Evolutionary conservation across 2,329 filamentous ascomycete species (phyloP).

Genomic region (Epichloe typhina): DNA sequence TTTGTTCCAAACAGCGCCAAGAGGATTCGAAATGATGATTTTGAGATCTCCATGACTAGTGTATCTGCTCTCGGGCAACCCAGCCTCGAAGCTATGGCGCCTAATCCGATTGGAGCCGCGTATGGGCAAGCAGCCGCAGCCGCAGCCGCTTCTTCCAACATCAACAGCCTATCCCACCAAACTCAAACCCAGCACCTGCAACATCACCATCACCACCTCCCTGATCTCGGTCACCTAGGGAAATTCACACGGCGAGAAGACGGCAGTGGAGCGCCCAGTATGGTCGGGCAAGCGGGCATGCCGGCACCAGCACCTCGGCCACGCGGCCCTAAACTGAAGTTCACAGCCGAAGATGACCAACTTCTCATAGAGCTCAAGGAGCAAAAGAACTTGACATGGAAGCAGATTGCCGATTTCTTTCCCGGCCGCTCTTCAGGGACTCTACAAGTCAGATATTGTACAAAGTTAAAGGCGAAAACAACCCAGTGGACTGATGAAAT

Average conservation of each 20-base stretch:
- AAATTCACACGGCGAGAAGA: slow-evolving; percentile 54
- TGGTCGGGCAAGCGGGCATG: slow-evolving; percentile 81
- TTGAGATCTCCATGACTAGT: slow-evolving; percentile 40
- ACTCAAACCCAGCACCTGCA: slow-evolving; percentile 28
- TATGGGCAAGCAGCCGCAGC: slow-evolving; percentile 33
- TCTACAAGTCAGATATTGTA: slow-evolving; percentile 87
- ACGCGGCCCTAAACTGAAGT: slow-evolving; percentile 81
- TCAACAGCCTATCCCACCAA: slow-evolving; percentile 2
- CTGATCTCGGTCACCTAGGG: slow-evolving; percentile 55
- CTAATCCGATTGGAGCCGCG: slow-evolving; percentile 36
- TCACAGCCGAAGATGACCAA: slow-evolving; percentile 83
- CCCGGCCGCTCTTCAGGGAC: slow-evolving; percentile 83
- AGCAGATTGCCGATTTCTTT: slow-evolving; percentile 94
- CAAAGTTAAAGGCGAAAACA: slow-evolving; percentile 86
- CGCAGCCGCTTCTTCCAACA: slow-evolving; percentile 10
- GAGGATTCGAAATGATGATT: slow-evolving; percentile 42
- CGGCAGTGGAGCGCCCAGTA: slow-evolving; percentile 56
- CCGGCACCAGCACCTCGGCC: slow-evolving; percentile 68
- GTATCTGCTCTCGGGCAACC: slow-evolving; percentile 39
- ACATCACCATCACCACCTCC: slow-evolving; percentile 75
- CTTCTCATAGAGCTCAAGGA: slow-evolving; percentile 84
- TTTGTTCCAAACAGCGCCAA: slow-evolving; percentile 29
- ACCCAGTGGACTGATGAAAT: slow-evolving; percentile 90
- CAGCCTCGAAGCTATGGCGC: slow-evolving; percentile 42
- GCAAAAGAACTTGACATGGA: slow-evolving; percentile 90